Percentiles rank a stretch among this genome's conserved stretches.
phyloP scores from a whole-genome alignment of 139 green algal species.

The Limnomonas spitsbergensis region DNA sequence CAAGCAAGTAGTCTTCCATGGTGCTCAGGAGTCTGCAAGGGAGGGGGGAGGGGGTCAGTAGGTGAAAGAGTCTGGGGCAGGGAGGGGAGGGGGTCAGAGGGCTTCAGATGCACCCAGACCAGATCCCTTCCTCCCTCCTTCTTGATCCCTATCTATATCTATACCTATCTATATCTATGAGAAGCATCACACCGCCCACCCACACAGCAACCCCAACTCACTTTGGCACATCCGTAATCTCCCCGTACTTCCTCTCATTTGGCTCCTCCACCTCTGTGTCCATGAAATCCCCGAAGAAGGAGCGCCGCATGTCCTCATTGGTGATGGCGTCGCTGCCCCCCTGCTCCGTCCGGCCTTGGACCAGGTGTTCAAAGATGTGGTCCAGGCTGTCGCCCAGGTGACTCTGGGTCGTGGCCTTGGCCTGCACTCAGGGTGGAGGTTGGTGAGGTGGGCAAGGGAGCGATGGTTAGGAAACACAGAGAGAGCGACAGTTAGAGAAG shows the following conservation, averaged over 20 bases:
- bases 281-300: constrained; percentile 77
- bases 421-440: background rate
- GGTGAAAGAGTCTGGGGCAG: too few species aligned
- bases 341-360: background rate
- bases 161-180: too few species aligned
- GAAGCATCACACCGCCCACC: too few species aligned
- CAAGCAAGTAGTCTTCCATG: constrained; percentile 66
- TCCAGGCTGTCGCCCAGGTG: constrained; percentile 19
- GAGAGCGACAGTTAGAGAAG: too few species aligned
- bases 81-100: too few species aligned
- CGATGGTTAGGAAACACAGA: background rate
- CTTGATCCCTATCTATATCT: too few species aligned
- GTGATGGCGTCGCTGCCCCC: background rate
- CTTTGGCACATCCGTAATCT: constrained; percentile 2
- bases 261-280: constrained; percentile 44
- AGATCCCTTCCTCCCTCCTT: too few species aligned
- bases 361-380: constrained; percentile 27
- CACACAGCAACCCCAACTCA: too few species aligned
- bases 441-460: background rate
- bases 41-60: background rate
- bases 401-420: background rate
- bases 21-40: constrained; percentile 23
- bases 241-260: constrained; percentile 41
- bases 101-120: too few species aligned
- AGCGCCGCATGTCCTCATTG: constrained; percentile 52